Percentiles rank a stretch among this genome's conserved stretches.
phyloP scores from a whole-genome alignment of 257 asterid species.

The Scutellaria baicalensis region DNA sequence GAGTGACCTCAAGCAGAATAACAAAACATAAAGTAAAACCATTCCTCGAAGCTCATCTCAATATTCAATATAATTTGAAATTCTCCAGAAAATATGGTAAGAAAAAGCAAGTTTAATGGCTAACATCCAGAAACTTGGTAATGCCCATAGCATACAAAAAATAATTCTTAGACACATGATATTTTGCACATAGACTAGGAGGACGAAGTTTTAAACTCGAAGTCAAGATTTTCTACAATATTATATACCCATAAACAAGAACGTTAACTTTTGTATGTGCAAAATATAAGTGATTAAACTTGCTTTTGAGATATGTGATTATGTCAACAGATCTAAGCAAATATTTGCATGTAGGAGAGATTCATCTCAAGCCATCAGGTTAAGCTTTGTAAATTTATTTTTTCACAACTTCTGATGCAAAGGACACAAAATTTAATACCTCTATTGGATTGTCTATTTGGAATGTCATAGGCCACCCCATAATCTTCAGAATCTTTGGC shows the following conservation, averaged over 20 bases:
- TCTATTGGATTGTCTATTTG: conserved; percentile 50
- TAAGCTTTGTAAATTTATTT: neutral
- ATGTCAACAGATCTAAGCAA: neutral
- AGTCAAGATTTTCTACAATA: neutral
- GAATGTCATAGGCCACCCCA: conserved; percentile 46
- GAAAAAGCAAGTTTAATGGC: conserved; percentile 1
- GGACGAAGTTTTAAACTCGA: neutral
- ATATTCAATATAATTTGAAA: neutral
- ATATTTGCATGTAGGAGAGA: neutral
- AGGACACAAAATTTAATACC: conserved; percentile 27
- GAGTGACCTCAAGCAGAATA: conserved; percentile 12
- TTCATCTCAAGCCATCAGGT: conserved; percentile 5
- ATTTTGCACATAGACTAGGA: neutral
- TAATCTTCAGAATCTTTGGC: conserved; percentile 43
- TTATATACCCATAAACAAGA: neutral
- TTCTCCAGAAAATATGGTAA: neutral
- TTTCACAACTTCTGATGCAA: neutral
- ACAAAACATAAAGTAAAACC: neutral
- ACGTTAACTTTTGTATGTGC: neutral
- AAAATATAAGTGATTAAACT: no score
- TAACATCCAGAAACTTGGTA: neutral
- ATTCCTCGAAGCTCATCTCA: neutral
- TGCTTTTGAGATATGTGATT: conserved; percentile 5
- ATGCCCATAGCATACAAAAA: neutral
- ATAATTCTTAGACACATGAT: neutral